Conservation (phyloP, 2,329 filamentous ascomycete species). For the Purpureocillium lavendulum region DNA sequence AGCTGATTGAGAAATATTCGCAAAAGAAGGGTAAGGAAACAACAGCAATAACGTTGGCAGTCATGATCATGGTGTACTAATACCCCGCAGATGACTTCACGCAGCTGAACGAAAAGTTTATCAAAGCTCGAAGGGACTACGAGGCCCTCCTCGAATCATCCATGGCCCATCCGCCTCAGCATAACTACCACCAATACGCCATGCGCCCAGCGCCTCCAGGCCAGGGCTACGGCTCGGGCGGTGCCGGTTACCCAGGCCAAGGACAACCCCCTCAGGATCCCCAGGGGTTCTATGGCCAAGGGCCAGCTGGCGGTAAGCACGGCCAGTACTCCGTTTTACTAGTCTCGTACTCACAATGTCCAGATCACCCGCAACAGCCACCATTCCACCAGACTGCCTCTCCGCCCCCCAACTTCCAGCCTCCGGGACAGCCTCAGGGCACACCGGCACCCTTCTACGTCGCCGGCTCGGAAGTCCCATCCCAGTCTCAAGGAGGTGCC, state of each 20-base stretch:
- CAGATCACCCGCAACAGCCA: constrained; percentile 32
- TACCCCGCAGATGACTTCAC: constrained; percentile 77
- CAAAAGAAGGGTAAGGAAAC: constrained; percentile 84
- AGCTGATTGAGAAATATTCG: constrained; percentile 97
- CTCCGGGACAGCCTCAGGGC: constrained; percentile 39
- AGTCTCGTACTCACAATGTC: constrained; percentile 8
- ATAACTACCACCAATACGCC: constrained; percentile 63
- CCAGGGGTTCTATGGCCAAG: constrained; percentile 61
- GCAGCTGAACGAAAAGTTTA: constrained; percentile 97
- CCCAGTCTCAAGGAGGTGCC: constrained; percentile 27
- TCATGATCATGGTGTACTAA: constrained; percentile 5
- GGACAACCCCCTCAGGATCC: constrained; percentile 46
- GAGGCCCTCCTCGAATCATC: constrained; percentile 92
- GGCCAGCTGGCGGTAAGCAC: constrained; percentile 28
- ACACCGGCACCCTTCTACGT: constrained; percentile 58
- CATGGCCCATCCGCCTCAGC: constrained; percentile 86
- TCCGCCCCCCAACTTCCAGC: constrained; percentile 48
- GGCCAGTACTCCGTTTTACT: background rate
- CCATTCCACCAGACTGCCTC: constrained; percentile 31
- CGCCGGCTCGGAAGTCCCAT: constrained; percentile 46
- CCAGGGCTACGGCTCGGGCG: constrained; percentile 33
- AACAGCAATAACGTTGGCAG: no score
- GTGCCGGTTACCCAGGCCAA: constrained; percentile 31
- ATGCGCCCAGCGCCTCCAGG: constrained; percentile 42
- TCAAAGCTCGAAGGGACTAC: constrained; percentile 95